phyloP scores from a whole-genome alignment of 768 basidiomycete genomes.

The Boletus vermiculosoides region DNA sequence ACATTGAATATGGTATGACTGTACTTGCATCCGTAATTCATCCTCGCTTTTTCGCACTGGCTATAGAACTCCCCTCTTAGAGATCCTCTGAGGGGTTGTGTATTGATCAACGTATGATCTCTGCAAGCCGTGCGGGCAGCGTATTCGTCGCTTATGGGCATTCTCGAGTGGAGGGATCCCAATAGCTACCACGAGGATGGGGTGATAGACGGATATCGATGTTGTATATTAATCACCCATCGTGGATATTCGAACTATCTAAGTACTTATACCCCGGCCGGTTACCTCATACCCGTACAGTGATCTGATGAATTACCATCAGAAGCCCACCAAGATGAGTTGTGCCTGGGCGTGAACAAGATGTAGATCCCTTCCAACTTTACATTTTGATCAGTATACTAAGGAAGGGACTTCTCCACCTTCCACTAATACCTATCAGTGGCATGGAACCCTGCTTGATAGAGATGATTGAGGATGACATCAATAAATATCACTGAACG shows the following conservation, averaged over 20 bases:
- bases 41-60: conserved; percentile 6
- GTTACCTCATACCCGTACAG: not conserved
- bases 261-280: not conserved
- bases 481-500: not conserved
- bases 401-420: no score
- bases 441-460: not conserved
- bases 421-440: no score
- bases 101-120: conserved; percentile 11
- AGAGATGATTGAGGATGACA: not conserved
- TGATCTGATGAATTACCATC: not conserved
- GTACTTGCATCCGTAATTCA: conserved; percentile 10
- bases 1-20: conserved; percentile 22
- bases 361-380: not conserved
- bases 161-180: not conserved
- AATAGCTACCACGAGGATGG: not conserved
- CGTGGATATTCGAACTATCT: not conserved
- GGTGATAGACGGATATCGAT: not conserved
- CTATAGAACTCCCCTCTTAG: not conserved
- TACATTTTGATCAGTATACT: no score
- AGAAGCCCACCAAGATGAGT: not conserved
- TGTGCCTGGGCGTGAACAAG: not conserved
- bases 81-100: conserved; percentile 12
- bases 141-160: conserved; percentile 20
- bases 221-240: not conserved
- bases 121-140: conserved; percentile 20